phyloP scores from a whole-genome alignment of 2,329 filamentous ascomycete species.

The Diplodia mutila region DNA sequence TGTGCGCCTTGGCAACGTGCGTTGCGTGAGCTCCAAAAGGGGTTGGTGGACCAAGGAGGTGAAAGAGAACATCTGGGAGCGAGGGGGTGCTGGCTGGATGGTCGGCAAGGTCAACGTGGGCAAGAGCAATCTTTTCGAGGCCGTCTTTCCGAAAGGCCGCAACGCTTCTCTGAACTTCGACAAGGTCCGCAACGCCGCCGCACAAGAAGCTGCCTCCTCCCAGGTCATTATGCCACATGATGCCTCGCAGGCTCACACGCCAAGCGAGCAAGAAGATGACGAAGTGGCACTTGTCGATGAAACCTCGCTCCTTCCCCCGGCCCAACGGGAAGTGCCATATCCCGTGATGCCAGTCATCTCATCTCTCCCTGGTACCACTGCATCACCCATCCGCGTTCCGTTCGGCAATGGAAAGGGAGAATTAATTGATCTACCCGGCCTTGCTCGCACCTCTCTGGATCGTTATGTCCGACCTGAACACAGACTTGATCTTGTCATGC shows the following conservation, averaged over 20 bases:
- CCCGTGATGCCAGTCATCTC: slow-evolving; percentile 87
- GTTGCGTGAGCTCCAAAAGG: slow-evolving; percentile 82
- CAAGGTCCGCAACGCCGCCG: slow-evolving; percentile 39
- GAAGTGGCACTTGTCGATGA: slow-evolving; percentile 31
- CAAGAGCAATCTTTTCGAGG: slow-evolving; percentile 88
- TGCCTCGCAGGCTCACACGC: slow-evolving; percentile 30
- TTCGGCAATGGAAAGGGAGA: slow-evolving; percentile 88
- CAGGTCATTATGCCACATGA: slow-evolving; percentile 14
- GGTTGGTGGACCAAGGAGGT: slow-evolving; percentile 90
- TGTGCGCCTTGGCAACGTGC: slow-evolving; percentile 84
- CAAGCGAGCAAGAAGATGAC: background rate
- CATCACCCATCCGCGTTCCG: slow-evolving; percentile 89
- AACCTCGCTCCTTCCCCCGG: slow-evolving; percentile 70
- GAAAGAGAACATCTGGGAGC: slow-evolving; percentile 81
- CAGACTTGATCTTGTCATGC: slow-evolving; percentile 76
- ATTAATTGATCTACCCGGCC: slow-evolving; percentile 87
- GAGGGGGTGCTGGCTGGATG: slow-evolving; percentile 90
- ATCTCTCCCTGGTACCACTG: slow-evolving; percentile 87
- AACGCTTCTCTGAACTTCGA: slow-evolving; percentile 41
- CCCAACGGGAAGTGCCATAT: slow-evolving; percentile 72
- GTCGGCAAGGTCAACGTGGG: slow-evolving; percentile 98
- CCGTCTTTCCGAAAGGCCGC: slow-evolving; percentile 76
- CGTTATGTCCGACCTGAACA: slow-evolving; percentile 69
- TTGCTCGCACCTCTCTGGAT: slow-evolving; percentile 74
- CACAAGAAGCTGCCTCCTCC: slow-evolving; percentile 31